A percentile compares a stretch with the other conserved stretches of the same genome.
Conservation (phyloP, 2,329 filamentous ascomycete species). For the Pseudogymnoascus sp. region DNA sequence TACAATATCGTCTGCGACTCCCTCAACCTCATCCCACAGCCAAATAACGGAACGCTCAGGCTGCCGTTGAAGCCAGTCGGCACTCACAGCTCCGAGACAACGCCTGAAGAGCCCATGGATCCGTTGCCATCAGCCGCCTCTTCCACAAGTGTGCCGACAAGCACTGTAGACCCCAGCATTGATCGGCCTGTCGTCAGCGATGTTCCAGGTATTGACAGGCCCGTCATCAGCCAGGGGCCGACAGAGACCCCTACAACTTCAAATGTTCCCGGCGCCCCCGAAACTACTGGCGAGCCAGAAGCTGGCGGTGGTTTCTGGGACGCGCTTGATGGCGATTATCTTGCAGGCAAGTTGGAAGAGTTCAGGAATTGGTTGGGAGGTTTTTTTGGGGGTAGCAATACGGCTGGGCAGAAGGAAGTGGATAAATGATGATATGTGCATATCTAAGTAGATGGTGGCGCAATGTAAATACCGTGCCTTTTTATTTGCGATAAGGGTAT, state of each 20-base stretch:
- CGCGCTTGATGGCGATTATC: constrained; percentile 38
- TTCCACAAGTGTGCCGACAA: neutral
- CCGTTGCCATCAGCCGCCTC: constrained; percentile 33
- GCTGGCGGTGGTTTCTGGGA: constrained; percentile 13
- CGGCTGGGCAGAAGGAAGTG: neutral
- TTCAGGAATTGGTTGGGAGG: constrained; percentile 27
- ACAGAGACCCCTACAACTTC: neutral
- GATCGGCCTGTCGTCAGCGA: constrained; percentile 15
- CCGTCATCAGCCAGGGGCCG: neutral
- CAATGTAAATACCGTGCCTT: neutral
- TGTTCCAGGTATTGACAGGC: constrained; percentile 3
- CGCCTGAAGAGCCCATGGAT: constrained; percentile 46
- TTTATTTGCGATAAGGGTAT: neutral
- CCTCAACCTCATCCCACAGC: constrained; percentile 60
- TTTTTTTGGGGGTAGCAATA: neutral
- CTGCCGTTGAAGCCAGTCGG: constrained; percentile 49
- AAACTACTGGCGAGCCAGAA: constrained; percentile 17
- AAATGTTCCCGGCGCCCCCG: neutral
- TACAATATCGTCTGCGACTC: constrained; percentile 95
- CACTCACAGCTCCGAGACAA: constrained; percentile 45
- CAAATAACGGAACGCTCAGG: constrained; percentile 82
- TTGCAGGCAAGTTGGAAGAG: constrained; percentile 40
- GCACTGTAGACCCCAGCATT: neutral
- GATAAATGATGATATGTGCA: neutral
- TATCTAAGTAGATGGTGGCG: neutral